Conservation (phyloP, 768 basidiomycete species). For the Agaricus subrufescens region DNA sequence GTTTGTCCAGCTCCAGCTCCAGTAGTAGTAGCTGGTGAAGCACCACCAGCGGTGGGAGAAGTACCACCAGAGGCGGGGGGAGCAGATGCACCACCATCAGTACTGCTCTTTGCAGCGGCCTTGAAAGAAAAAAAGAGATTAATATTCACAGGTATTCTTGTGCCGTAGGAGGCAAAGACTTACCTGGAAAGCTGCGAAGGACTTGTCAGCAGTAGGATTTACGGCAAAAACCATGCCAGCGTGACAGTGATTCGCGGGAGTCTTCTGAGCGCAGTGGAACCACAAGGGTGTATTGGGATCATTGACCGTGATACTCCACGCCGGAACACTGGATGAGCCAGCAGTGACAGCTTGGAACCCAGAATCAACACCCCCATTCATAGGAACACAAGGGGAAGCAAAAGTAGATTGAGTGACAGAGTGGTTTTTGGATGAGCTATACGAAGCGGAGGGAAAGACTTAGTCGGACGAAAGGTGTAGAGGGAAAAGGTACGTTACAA, state of each 20-base stretch:
- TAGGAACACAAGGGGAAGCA: constrained; percentile 41
- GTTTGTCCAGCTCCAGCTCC: background rate
- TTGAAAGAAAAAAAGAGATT: too few relatives aligned
- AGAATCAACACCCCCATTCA: constrained; percentile 40
- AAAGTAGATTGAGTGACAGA: constrained; percentile 61
- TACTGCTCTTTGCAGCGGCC: constrained; percentile 14
- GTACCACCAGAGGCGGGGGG: background rate
- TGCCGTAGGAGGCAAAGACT: background rate
- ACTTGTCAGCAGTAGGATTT: constrained; percentile 44
- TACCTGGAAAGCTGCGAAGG: constrained; percentile 44
- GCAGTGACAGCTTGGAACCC: constrained; percentile 40
- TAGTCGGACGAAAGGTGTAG: too few relatives aligned
- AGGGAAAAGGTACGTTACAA: constrained; percentile 33
- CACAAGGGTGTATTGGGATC: constrained; percentile 47
- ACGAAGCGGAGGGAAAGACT: too few relatives aligned
- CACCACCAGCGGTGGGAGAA: background rate
- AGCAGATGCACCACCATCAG: constrained; percentile 9
- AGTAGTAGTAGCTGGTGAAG: background rate
- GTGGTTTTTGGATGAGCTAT: constrained; percentile 40
- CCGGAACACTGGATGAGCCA: constrained; percentile 28
- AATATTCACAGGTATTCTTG: too few relatives aligned
- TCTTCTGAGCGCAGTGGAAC: constrained; percentile 57
- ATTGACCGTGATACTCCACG: constrained; percentile 43
- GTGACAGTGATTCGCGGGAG: constrained; percentile 39
- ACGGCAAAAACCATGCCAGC: constrained; percentile 60